Conservation (phyloP, 2,329 filamentous ascomycete species). For the Gremmenia infestans region DNA sequence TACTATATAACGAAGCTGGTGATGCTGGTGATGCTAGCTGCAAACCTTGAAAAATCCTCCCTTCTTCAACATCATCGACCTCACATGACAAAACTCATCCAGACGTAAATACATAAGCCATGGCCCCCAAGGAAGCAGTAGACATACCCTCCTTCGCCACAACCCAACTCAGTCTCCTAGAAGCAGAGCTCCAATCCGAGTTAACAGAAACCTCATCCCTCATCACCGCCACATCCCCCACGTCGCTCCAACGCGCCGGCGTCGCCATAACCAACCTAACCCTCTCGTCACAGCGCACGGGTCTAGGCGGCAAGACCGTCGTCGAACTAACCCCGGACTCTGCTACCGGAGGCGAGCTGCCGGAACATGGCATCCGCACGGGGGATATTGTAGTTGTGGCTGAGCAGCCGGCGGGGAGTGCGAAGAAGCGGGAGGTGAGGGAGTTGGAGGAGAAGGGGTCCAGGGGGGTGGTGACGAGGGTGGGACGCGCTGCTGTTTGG, state of each 20-base stretch:
- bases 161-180: conserved; percentile 66
- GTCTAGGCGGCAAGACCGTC: conserved; percentile 85
- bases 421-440: conserved; percentile 58
- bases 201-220: conserved; percentile 64
- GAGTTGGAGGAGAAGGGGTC: conserved; percentile 65
- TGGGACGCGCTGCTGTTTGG: conserved; percentile 52
- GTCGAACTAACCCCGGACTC: conserved; percentile 72
- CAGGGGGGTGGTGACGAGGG: conserved; percentile 65
- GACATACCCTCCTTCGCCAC: conserved; percentile 65
- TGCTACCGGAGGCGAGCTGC: conserved; percentile 57
- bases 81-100: conserved; percentile 11
- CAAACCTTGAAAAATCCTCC: neutral
- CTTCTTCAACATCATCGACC: neutral
- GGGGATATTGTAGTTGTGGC: conserved; percentile 75
- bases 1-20: no score
- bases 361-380: conserved; percentile 69
- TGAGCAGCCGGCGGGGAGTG: conserved; percentile 66
- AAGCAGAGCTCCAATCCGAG: conserved; percentile 67
- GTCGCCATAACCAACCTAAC: conserved; percentile 73
- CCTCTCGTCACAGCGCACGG: conserved; percentile 73
- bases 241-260: conserved; percentile 68
- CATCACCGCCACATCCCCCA: conserved; percentile 62
- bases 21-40: no score
- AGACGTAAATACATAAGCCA: conserved; percentile 13
- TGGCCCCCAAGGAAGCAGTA: conserved; percentile 36